phyloP scores from a whole-genome alignment of 208 protist genomes.

The Hexamita inflata region DNA sequence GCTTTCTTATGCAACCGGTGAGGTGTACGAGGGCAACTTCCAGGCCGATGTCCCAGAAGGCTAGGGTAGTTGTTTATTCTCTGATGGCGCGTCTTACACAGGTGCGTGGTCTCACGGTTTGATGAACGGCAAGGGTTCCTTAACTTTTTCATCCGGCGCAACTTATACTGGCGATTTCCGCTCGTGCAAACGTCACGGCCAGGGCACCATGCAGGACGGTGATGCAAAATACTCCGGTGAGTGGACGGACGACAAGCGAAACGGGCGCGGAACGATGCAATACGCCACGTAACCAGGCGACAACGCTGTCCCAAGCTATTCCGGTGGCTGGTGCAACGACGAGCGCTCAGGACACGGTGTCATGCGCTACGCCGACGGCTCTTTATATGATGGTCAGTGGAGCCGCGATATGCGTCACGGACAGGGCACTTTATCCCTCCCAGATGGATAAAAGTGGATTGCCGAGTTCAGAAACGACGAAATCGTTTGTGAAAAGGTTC shows the following conservation, averaged over 20 bases:
- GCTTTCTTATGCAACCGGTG: conserved; percentile 14
- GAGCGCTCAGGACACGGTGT: conserved; percentile 23
- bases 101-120: conserved; percentile 24
- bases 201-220: conserved; percentile 28
- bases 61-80: conserved; percentile 14
- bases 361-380: conserved; percentile 24
- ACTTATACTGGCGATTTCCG: conserved; percentile 26
- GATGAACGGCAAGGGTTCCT: conserved; percentile 22
- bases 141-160: conserved; percentile 3
- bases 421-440: conserved; percentile 24
- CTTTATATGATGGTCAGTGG: conserved; percentile 34
- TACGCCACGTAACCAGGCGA: conserved; percentile 15
- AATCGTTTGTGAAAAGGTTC: conserved; percentile 8
- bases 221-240: conserved; percentile 27
- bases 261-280: conserved; percentile 20
- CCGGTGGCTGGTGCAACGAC: conserved; percentile 29
- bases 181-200: conserved; percentile 2
- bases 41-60: conserved; percentile 18
- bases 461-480: conserved; percentile 35
- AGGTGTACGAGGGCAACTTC: conserved; percentile 26
- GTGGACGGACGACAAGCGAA: conserved; percentile 32
- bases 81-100: conserved; percentile 28
- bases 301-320: neutral
- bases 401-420: conserved; percentile 15
- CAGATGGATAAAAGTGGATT: conserved; percentile 24